Conservation (phyloP, 352 stramenopile species). For the Phytophthora fragariae region DNA sequence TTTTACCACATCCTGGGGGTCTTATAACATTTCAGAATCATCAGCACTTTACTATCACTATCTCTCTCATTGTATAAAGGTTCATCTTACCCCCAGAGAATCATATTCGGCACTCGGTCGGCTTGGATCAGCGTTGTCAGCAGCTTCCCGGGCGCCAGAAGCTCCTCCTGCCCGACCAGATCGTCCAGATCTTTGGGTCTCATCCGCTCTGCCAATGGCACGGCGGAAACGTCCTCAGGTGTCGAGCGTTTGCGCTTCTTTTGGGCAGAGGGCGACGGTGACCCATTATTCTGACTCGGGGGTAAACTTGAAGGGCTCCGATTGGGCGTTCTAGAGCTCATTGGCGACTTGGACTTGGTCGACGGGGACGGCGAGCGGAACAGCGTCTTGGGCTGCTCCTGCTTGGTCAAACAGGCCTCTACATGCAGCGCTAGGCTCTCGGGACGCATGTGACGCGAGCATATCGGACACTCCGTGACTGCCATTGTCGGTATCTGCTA, state of each 20-base stretch:
- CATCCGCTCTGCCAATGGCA: slow-evolving; percentile 82
- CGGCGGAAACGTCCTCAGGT: slow-evolving; percentile 29
- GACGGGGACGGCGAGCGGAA: slow-evolving; percentile 25
- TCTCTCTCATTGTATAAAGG: not conserved
- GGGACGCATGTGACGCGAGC: slow-evolving; percentile 72
- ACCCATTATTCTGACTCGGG: slow-evolving; percentile 14
- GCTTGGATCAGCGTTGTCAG: slow-evolving; percentile 67
- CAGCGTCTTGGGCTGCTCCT: slow-evolving; percentile 32
- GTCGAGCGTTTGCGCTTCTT: slow-evolving; percentile 67
- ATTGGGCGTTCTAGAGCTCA: slow-evolving; percentile 9
- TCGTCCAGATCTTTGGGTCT: slow-evolving; percentile 66
- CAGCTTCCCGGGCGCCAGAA: slow-evolving; percentile 68
- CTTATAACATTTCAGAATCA: slow-evolving; percentile 30
- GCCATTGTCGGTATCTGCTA: slow-evolving; percentile 28
- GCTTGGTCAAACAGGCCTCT: slow-evolving; percentile 60
- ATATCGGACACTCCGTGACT: slow-evolving; percentile 72
- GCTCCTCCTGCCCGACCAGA: slow-evolving; percentile 74
- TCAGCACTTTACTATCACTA: not conserved
- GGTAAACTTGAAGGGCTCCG: slow-evolving; percentile 14
- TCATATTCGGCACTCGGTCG: slow-evolving; percentile 86
- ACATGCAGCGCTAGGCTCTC: slow-evolving; percentile 84
- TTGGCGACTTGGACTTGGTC: slow-evolving; percentile 24
- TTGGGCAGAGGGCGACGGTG: slow-evolving; percentile 23
- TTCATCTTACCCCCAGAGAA: slow-evolving; percentile 74
- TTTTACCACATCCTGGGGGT: slow-evolving; percentile 89